A percentile compares a stretch with the other conserved stretches of the same genome.
These are phyloP conservation scores for Apiotrichum laibachii DNA, from an alignment of 1,284 basidiomycete species.

Conservation along the genomic window DNA sequence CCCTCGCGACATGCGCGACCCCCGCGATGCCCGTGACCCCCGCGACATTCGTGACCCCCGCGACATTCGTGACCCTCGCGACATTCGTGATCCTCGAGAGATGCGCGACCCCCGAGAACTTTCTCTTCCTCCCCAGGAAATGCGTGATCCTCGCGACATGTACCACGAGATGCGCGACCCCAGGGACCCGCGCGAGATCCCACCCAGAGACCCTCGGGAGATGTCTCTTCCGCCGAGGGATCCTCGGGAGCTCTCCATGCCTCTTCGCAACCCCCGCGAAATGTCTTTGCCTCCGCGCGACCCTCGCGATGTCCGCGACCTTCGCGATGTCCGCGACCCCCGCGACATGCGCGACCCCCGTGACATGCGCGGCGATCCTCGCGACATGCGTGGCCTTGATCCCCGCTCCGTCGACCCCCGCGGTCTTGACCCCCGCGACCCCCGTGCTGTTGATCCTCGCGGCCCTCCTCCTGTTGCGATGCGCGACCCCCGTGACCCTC, in stretches of 20 bases:
- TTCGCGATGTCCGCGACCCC: constrained; percentile 1
- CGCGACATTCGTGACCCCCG: constrained; percentile 12
- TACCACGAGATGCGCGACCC: too few relatives aligned
- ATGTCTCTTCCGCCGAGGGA: background rate
- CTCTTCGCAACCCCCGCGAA: constrained; percentile 8
- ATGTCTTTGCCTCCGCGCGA: background rate
- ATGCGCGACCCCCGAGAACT: constrained; percentile 10
- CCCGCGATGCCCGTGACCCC: constrained; percentile 1
- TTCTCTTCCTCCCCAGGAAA: background rate
- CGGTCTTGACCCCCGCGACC: background rate
- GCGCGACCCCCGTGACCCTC: constrained; percentile 6
- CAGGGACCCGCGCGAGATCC: background rate
- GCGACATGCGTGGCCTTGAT: constrained; percentile 2
- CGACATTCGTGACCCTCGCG: constrained; percentile 9
- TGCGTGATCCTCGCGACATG: constrained; percentile 1
- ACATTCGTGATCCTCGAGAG: constrained; percentile 2
- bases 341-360: constrained; percentile 11
- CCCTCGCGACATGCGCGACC: constrained; percentile 9
- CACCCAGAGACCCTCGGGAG: constrained; percentile 8
- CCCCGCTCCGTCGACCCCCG: constrained; percentile 3
- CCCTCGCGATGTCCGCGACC: constrained; percentile 6
- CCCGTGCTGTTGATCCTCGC: constrained; percentile 6
- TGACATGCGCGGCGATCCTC: constrained; percentile 8
- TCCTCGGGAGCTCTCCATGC: constrained; percentile 5
- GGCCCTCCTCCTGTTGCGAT: background rate